Percentiles rank a stretch among this genome's conserved stretches.
Conservation (phyloP, 345 rosid genomes). For the Hypericum perforatum region DNA sequence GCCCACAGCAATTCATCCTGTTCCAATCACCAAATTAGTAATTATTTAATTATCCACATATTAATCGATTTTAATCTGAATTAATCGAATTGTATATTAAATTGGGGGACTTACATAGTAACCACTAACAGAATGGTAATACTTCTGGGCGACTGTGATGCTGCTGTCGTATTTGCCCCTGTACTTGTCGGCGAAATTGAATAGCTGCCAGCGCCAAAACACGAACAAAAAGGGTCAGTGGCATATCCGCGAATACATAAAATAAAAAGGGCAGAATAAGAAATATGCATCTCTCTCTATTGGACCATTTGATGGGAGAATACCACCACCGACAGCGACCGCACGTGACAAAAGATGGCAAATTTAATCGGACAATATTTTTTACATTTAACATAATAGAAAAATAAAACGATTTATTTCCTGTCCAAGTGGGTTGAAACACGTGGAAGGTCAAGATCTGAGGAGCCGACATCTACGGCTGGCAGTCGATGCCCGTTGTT, state of each 20-base stretch:
- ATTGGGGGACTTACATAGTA: constrained; percentile 48
- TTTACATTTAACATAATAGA: too few species aligned
- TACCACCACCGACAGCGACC: constrained; percentile 22
- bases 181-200: constrained; percentile 91
- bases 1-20: constrained; percentile 44
- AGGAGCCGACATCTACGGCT: constrained; percentile 26
- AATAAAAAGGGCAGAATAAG: constrained; percentile 8
- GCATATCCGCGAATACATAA: constrained; percentile 8
- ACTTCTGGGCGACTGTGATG: constrained; percentile 72
- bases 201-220: constrained; percentile 41
- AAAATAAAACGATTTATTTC: background rate
- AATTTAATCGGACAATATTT: too few species aligned
- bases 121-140: constrained; percentile 79
- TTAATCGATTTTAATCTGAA: too few species aligned
- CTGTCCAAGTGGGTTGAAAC: background rate
- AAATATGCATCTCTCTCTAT: too few species aligned
- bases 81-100: too few species aligned
- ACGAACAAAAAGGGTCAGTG: background rate
- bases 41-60: too few species aligned
- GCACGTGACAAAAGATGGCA: constrained; percentile 18
- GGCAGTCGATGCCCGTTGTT: constrained; percentile 28
- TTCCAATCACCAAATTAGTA: background rate
- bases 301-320: background rate
- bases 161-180: constrained; percentile 95
- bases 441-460: constrained; percentile 39